Evolutionary conservation across 2,329 filamentous ascomycete genomes (phyloP), one percentile per base, ranked within the genome.

Genomic region (Paraphaeosphaeria sporulosa): DNA sequence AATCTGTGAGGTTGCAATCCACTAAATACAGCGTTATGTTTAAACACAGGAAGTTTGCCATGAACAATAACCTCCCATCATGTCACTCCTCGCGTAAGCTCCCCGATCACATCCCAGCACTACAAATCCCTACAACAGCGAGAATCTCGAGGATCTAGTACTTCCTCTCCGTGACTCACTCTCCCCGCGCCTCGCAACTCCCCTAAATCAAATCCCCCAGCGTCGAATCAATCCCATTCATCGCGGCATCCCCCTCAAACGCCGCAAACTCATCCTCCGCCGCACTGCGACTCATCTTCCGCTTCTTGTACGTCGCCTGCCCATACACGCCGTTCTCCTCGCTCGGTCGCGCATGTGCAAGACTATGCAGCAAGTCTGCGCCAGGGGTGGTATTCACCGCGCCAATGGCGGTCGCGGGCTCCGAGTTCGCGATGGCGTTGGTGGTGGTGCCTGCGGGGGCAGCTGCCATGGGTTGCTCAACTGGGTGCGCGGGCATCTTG

Each of bases 201-300:
- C 3, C 38, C 67, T 53, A 76, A 25, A 77, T 76, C 74, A 89
- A 79, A 62, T 86, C 85, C 10, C 85, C 85, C 50, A 89, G 83
- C 73, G 89, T 86, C 8, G 83, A 85, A 71, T 89, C 87, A 64
- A 90, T 78, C 21, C 84, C 86, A 13, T 79, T 81, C 78, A 85
- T 82, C 30, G 82, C 83, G 65, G 85, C 81, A 44, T 84, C 85
- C 9, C 75, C 76, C 10, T 68, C 74, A 62, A 78, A 78, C 0
- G 71, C 76, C 19, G 75, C 75, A 64, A 76, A 77, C 49, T 79
- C 77, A 52, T 79, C 76, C 51, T 78, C 76, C 0, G 64, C 67
- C 7, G 67, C 65, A 52, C 66, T 74, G 17, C 68, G 55, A 17
- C 72, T 76, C 69, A 75, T 71, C 66, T 78, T 78, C 63, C 78